Base-by-base conservation (phyloP, 2,329 filamentous ascomycete species). In the Periconia sp. region DNA sequence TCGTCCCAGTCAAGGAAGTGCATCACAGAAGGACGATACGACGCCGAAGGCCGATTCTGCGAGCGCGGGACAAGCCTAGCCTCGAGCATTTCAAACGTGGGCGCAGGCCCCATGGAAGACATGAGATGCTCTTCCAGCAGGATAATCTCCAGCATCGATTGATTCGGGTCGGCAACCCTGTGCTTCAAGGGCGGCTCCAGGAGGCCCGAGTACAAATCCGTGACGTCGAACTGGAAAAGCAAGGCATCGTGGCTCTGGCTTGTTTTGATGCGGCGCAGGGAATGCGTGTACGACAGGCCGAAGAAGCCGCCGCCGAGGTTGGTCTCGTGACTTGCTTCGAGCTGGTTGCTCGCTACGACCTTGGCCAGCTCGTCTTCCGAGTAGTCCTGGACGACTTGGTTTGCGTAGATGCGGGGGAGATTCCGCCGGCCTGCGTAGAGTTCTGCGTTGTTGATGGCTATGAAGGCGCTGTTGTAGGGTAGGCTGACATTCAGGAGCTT, bases 401-500 rank as follows among this genome's bases (percentile, higher is more conserved):
- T 48, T n/a, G 61, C 61, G 43, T 63, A 50, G 33, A 69, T 59
- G 6, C 38, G 50, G 5, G 62, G 62, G 5, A 59, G 51, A 15
- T 48, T 46, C 4, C 44, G 50, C 5, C 50, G 48, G 4, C 32
- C 19, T 6, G 59, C 50, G 16, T 57, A 46, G 25, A 68, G 52
- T 12, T 44, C 32, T 4, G 47, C 53, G 28, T 52, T 54, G 52
- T 68, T 68, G 38, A 68, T 51, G 11, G 41, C 47, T 8, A 68
- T 43, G 15, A 53, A 44, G 3, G 57, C 39, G 15, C 53, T 56
- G 43, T 52, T 51, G 44, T 56, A 64, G 15, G 65, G 58, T 3
- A 68, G 58, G 29, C 48, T 57, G 33, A 68, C 56, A 37, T 68
- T 67, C 2, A 68, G 36, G 4, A 68, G 57, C 59, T 64, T 29